phyloP scores from a whole-genome alignment of 306 rosid species.

The Cucurbita maxima region DNA sequence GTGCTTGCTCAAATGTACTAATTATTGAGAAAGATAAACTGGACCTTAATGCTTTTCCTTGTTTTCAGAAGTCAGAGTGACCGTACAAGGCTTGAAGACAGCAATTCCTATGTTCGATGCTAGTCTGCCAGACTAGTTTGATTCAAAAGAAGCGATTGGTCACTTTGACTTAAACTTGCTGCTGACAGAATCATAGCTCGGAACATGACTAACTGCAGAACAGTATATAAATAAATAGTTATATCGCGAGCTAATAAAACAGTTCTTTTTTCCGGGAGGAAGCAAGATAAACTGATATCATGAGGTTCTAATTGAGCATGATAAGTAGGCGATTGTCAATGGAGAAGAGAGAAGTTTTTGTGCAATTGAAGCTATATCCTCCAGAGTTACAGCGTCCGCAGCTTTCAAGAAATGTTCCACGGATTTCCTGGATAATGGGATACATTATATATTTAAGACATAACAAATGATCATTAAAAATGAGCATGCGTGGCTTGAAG shows the following conservation, averaged over 20 bases:
- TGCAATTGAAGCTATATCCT: constrained; percentile 54
- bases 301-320: not conserved
- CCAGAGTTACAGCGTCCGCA: constrained; percentile 47
- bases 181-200: constrained; percentile 70
- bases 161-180: constrained; percentile 45
- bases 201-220: constrained; percentile 55
- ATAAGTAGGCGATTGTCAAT: constrained; percentile 60
- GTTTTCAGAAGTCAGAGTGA: not conserved
- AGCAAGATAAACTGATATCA: not conserved
- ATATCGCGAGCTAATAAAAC: not conserved
- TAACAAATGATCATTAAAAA: not conserved
- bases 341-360: constrained; percentile 79
- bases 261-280: not conserved
- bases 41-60: constrained; percentile 1
- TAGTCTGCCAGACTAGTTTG: not conserved
- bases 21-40: constrained; percentile 1
- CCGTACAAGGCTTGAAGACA: not conserved
- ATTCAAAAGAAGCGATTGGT: constrained; percentile 12
- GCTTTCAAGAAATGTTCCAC: constrained; percentile 65
- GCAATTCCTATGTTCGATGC: not conserved
- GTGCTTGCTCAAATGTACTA: not conserved
- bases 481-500: not conserved
- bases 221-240: not conserved
- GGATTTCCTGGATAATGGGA: constrained; percentile 40
- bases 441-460: constrained; percentile 1